Evolutionary conservation across 2,329 filamentous ascomycete genomes (phyloP).

Genomic region (Aspergillus luchuensis): DNA sequence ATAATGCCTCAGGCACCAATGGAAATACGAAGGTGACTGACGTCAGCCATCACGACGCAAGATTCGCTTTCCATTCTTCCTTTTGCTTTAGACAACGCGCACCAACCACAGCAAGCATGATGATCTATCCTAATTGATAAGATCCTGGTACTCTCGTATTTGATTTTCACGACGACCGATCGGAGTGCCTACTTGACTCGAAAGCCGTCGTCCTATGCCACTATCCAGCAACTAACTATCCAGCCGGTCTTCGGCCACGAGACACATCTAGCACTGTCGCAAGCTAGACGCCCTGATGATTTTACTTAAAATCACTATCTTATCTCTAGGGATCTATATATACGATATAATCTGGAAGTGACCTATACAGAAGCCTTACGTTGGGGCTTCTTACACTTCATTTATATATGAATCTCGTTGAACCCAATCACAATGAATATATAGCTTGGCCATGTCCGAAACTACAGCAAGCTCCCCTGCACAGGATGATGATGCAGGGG

Average conservation of each 20-base stretch:
- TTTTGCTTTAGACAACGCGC: neutral
- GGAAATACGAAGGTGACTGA: neutral
- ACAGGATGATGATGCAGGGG: neutral
- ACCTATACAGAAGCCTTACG: neutral
- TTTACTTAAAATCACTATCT: too few relatives aligned
- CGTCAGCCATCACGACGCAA: neutral
- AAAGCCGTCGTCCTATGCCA: too few relatives aligned
- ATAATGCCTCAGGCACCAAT: constrained; percentile 1
- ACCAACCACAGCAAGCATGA: neutral
- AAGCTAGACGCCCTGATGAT: too few relatives aligned
- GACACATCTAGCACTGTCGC: too few relatives aligned
- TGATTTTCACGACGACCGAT: neutral
- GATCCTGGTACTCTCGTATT: neutral
- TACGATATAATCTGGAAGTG: neutral
- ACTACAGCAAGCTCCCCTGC: constrained; percentile 24
- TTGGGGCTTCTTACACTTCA: neutral
- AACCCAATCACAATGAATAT: neutral
- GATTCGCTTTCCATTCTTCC: neutral
- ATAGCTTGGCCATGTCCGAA: constrained; percentile 12
- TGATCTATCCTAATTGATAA: neutral
- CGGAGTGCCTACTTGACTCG: neutral
- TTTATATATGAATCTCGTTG: neutral
- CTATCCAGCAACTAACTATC: too few relatives aligned
- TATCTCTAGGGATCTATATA: too few relatives aligned
- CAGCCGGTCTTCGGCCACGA: too few relatives aligned